phyloP scores from a whole-genome alignment of 2,329 filamentous ascomycete species.

The Hypoxylon sp. region DNA sequence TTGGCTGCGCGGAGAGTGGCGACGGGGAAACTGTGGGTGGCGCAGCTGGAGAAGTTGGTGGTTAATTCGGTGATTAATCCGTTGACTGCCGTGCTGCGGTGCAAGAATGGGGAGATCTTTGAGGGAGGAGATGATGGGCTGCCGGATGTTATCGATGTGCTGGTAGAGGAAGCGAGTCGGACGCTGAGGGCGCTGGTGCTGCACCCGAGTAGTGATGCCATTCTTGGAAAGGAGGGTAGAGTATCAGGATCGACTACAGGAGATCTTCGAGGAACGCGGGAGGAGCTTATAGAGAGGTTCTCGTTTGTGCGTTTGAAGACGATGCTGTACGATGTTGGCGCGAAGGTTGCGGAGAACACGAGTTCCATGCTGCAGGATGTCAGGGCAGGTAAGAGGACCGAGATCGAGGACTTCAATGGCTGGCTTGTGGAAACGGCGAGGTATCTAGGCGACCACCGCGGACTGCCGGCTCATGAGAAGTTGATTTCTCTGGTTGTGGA shows the following conservation, averaged over 20 bases:
- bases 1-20: conserved; percentile 59
- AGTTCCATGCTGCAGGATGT: conserved; percentile 75
- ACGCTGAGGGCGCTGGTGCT: conserved; percentile 79
- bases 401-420: conserved; percentile 71
- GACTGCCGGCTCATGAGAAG: conserved; percentile 57
- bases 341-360: conserved; percentile 65
- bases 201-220: conserved; percentile 62
- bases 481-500: conserved; percentile 61
- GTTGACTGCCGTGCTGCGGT: conserved; percentile 81
- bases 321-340: conserved; percentile 63
- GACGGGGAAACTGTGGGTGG: conserved; percentile 62
- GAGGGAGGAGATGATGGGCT: conserved; percentile 65
- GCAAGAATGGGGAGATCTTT: conserved; percentile 83
- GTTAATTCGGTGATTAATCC: conserved; percentile 87
- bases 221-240: conserved; percentile 51
- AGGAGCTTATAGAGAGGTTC: conserved; percentile 57
- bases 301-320: conserved; percentile 57
- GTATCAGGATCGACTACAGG: neutral
- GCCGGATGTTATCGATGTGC: conserved; percentile 72
- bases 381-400: conserved; percentile 64
- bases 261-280: conserved; percentile 58
- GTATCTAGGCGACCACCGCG: conserved; percentile 54
- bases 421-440: conserved; percentile 65
- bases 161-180: conserved; percentile 80
- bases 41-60: conserved; percentile 89